Percentiles rank a stretch among this genome's conserved stretches.
Evolutionary conservation across 495 filamentous ascomycete genomes (phyloP).

Genomic region (Aspergillus sclerotiicarbonarius): DNA sequence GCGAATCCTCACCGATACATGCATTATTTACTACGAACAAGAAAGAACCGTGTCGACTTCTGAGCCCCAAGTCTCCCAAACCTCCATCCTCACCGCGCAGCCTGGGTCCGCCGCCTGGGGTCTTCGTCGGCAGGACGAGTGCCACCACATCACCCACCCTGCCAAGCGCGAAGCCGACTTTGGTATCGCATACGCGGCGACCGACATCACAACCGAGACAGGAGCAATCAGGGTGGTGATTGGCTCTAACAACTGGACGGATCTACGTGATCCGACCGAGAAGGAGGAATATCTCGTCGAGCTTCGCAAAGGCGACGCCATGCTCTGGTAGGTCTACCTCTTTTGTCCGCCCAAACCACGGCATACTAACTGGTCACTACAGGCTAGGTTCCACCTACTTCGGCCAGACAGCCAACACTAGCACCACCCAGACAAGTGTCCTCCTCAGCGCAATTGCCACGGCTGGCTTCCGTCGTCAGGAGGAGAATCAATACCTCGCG

Average conservation of each 20-base stretch:
- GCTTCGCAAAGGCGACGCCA: conserved; percentile 10
- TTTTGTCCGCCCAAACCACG: neutral
- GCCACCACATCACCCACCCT: conserved; percentile 12
- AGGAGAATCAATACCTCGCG: conserved; percentile 20
- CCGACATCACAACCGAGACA: conserved; percentile 2
- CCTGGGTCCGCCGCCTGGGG: conserved; percentile 6
- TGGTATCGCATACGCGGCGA: conserved; percentile 10
- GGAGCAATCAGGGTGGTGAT: conserved; percentile 5
- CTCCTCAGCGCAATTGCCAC: conserved; percentile 25
- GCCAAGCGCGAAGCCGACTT: conserved; percentile 7
- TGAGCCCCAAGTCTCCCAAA: conserved; percentile 8
- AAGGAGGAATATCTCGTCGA: conserved; percentile 9
- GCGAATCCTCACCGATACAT: conserved; percentile 5
- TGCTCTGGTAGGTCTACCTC: conserved; percentile 7
- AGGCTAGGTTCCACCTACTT: conserved; percentile 13
- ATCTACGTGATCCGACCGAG: conserved; percentile 5
- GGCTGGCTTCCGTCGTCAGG: conserved; percentile 28
- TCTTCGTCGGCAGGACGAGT: conserved; percentile 11
- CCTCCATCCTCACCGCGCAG: neutral
- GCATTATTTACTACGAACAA: conserved; percentile 8
- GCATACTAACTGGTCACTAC: neutral
- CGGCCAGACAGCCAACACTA: conserved; percentile 3
- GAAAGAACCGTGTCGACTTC: conserved; percentile 7
- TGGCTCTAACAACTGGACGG: conserved; percentile 13
- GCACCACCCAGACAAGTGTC: neutral